Conservation (phyloP, 2,329 filamentous ascomycete species). For the Fusarium sp. region DNA sequence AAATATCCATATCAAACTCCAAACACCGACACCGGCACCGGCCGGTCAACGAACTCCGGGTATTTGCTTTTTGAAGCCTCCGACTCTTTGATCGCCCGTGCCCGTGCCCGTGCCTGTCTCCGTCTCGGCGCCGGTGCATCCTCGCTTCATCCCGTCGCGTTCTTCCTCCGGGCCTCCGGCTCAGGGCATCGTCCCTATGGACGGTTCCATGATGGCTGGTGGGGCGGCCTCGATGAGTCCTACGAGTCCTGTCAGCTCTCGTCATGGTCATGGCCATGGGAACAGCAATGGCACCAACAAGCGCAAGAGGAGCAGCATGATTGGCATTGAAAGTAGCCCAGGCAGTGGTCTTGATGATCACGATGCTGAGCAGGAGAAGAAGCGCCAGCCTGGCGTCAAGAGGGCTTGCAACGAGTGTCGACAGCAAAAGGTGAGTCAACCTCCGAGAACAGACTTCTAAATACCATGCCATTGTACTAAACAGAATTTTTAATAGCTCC, state of each 20-base stretch:
- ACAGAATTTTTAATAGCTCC: constrained; percentile 61
- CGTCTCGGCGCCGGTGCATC: constrained; percentile 22
- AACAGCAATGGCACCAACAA: constrained; percentile 57
- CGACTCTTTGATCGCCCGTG: constrained; percentile 18
- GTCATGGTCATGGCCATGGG: constrained; percentile 54
- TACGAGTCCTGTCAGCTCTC: constrained; percentile 64
- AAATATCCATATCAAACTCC: constrained; percentile 40
- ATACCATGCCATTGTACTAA: constrained; percentile 5
- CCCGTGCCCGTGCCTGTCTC: constrained; percentile 19
- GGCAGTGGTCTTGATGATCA: constrained; percentile 61
- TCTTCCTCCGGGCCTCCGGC: constrained; percentile 29
- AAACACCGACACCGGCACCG: constrained; percentile 44
- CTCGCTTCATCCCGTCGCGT: constrained; percentile 8
- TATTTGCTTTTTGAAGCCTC: constrained; percentile 9
- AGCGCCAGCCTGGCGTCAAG: constrained; percentile 75
- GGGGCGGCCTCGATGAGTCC: constrained; percentile 62
- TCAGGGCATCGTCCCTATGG: constrained; percentile 50
- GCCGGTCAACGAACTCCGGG: constrained; percentile 30
- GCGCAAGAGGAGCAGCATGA: constrained; percentile 66
- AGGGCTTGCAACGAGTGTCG: constrained; percentile 86
- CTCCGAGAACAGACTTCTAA: not conserved
- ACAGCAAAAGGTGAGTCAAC: constrained; percentile 78
- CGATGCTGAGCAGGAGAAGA: constrained; percentile 68
- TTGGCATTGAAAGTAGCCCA: constrained; percentile 67
- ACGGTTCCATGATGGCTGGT: constrained; percentile 57